A percentile compares a stretch with the other conserved stretches of the same genome.
These are phyloP conservation scores for Zygosaccharomyces siamensis DNA, from an alignment of 805 yeast species.

Conservation along the genomic window DNA sequence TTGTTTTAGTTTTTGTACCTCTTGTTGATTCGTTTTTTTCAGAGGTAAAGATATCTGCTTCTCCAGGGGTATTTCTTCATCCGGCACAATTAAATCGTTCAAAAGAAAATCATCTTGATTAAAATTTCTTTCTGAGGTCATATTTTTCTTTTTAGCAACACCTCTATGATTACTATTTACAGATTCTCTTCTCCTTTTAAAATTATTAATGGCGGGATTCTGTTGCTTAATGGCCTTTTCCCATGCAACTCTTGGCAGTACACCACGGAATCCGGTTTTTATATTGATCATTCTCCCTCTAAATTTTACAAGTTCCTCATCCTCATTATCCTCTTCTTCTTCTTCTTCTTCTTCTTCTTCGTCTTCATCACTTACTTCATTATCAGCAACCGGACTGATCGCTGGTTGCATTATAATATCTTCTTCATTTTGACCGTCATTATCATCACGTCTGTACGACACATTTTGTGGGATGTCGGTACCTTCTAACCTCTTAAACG, in stretches of 20 bases:
- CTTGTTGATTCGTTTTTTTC: not conserved
- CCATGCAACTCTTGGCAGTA: slow-evolving; percentile 33
- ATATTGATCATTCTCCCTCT: slow-evolving; percentile 30
- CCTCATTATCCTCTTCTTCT: not conserved
- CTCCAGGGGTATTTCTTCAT: slow-evolving; percentile 11
- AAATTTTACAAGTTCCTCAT: slow-evolving; percentile 10
- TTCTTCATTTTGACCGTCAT: not conserved
- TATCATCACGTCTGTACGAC: not conserved
- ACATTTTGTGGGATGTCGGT: not conserved
- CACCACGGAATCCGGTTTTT: slow-evolving; percentile 31
- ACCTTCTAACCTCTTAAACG: not conserved
- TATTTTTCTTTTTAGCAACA: slow-evolving; percentile 24
- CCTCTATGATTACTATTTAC: slow-evolving; percentile 18
- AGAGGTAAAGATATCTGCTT: not conserved
- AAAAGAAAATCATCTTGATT: slow-evolving; percentile 18
- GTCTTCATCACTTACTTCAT: not conserved
- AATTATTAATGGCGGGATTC: not conserved
- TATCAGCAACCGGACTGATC: not conserved
- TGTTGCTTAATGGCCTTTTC: slow-evolving; percentile 20
- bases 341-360: slow-evolving; percentile 6
- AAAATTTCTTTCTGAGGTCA: not conserved
- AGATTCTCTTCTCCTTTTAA: slow-evolving; percentile 4
- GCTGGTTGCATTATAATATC: not conserved
- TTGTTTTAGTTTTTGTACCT: slow-evolving; percentile 13
- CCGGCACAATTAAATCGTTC: slow-evolving; percentile 23